phyloP scores from a whole-genome alignment of 2,329 filamentous ascomycete genomes.

The Knufia petricola region DNA sequence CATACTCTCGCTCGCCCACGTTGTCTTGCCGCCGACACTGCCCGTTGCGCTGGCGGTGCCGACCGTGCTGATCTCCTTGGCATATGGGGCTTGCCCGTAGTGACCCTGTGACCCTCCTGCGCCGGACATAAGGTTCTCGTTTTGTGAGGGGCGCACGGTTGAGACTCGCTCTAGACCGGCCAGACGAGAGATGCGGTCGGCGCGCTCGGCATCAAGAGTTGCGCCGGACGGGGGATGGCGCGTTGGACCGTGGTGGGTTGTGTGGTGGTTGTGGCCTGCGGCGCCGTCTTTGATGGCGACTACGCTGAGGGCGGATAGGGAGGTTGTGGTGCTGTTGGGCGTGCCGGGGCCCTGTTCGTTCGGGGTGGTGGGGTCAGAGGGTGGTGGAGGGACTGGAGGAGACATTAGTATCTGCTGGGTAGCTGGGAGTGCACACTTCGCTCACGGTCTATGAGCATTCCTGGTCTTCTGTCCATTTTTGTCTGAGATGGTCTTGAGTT shows the following conservation, averaged over 20 bases:
- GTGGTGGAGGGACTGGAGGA: slow-evolving; percentile 74
- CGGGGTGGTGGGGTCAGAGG: slow-evolving; percentile 74
- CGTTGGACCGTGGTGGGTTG: slow-evolving; percentile 44
- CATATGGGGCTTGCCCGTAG: slow-evolving; percentile 24
- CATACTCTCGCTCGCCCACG: slow-evolving; percentile 58
- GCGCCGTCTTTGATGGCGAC: slow-evolving; percentile 96
- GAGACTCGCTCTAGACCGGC: slow-evolving; percentile 83
- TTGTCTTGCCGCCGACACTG: slow-evolving; percentile 56
- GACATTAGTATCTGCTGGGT: slow-evolving; percentile 36
- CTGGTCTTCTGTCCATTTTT: not conserved
- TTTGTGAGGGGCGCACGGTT: slow-evolving; percentile 51
- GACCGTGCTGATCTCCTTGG: slow-evolving; percentile 78
- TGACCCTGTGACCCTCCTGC: slow-evolving; percentile 8
- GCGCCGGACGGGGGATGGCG: slow-evolving; percentile 45
- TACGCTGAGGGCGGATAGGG: slow-evolving; percentile 81
- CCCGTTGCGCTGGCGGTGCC: slow-evolving; percentile 83
- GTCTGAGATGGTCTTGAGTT: not conserved
- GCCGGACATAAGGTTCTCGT: slow-evolving; percentile 30
- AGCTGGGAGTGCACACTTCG: not conserved
- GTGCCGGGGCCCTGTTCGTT: slow-evolving; percentile 84
- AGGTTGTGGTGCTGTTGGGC: slow-evolving; percentile 84
- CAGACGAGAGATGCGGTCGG: slow-evolving; percentile 88
- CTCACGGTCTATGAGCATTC: slow-evolving; percentile 10
- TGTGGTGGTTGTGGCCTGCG: slow-evolving; percentile 61
- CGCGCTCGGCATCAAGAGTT: slow-evolving; percentile 75